Evolutionary conservation across 805 yeast species (phyloP).

Genomic region (Candida ortonii): DNA sequence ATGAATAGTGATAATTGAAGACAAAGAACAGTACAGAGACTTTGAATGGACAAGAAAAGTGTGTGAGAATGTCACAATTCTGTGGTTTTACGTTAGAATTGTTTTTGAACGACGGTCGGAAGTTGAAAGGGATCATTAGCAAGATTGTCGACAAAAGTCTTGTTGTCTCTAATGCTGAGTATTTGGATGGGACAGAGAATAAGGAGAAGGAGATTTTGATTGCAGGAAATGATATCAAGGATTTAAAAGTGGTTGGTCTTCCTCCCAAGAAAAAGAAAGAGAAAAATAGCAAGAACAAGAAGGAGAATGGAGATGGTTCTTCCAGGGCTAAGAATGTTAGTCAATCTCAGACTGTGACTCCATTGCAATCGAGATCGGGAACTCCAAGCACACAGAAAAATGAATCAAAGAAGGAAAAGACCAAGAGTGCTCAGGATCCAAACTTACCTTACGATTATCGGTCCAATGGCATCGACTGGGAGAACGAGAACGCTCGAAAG

Average conservation of each 20-base stretch:
- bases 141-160: slow-evolving; percentile 23
- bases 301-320: slow-evolving; percentile 6
- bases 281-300: slow-evolving; percentile 19
- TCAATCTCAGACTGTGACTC: slow-evolving; percentile 2
- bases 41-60: no score
- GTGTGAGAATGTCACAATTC: slow-evolving; percentile 40
- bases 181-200: slow-evolving; percentile 26
- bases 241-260: slow-evolving; percentile 55
- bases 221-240: slow-evolving; percentile 43
- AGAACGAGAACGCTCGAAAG: slow-evolving; percentile 42
- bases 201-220: slow-evolving; percentile 22
- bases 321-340: neutral
- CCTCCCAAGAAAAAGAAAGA: slow-evolving; percentile 36
- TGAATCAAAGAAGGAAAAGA: slow-evolving; percentile 19
- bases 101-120: slow-evolving; percentile 37
- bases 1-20: no score
- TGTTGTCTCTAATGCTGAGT: slow-evolving; percentile 32
- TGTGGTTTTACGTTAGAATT: slow-evolving; percentile 46
- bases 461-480: slow-evolving; percentile 44
- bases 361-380: slow-evolving; percentile 7
- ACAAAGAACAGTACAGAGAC: no score
- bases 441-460: slow-evolving; percentile 21
- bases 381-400: slow-evolving; percentile 15
- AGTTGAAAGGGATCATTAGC: slow-evolving; percentile 26
- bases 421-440: slow-evolving; percentile 16